These are phyloP conservation scores for Fusarium annulatum DNA, from an alignment of 2,329 filamentous ascomycete species.

Conservation along the genomic window DNA sequence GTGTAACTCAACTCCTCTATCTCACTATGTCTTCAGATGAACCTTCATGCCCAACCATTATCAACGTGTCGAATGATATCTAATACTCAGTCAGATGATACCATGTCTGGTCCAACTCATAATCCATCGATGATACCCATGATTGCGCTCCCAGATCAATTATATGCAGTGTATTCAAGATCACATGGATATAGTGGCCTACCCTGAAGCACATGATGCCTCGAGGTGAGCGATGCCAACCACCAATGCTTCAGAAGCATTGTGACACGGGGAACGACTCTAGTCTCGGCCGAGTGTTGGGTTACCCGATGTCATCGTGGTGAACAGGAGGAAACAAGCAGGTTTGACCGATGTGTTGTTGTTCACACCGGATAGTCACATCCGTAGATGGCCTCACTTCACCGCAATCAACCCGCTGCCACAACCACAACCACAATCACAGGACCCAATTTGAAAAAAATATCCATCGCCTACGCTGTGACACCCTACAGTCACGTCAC, in stretches of 20 bases:
- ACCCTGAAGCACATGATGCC: constrained; percentile 1
- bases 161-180: background rate
- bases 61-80: background rate
- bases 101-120: background rate
- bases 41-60: background rate
- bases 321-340: background rate
- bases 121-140: background rate
- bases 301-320: background rate
- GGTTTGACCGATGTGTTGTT: constrained; percentile 11
- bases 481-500: constrained; percentile 4
- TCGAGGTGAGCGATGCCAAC: background rate
- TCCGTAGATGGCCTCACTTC: constrained; percentile 33
- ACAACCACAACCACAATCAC: background rate
- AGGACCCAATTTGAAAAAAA: background rate
- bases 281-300: background rate
- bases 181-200: background rate
- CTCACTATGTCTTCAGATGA: background rate
- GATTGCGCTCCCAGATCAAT: too few relatives aligned
- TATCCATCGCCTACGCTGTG: background rate
- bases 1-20: background rate
- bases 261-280: background rate
- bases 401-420: constrained; percentile 13
- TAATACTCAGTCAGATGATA: too few relatives aligned
- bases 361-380: constrained; percentile 7
- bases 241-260: background rate